Evolutionary conservation across 116 monocot genomes (phyloP), one percentile per base, ranked within the genome.

Genomic region (Iris pallida): DNA sequence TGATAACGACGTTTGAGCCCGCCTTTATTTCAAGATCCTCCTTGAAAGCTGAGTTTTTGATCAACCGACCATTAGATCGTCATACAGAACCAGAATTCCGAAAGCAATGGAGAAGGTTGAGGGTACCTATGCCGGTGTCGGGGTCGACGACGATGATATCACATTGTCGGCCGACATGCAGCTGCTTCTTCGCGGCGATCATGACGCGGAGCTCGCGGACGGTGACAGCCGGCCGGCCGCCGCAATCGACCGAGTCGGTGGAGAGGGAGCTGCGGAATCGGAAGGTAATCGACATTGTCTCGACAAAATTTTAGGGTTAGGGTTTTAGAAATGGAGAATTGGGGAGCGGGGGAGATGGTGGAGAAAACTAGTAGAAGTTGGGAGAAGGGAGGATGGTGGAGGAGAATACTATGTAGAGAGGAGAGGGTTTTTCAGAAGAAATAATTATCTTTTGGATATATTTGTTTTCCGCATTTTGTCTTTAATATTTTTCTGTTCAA

Each of bases 1-100:
- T 89, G 11, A 89, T 69, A 45, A 89, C 67, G 4, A 85, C 77
- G 45, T 67, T 74, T 19, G 89, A 82, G n/a, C 89, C 80, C 10
- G 48, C 74, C 16, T 71, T 82, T 55, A 89, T 77, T 17, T 73
- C 47, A 42, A 47, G 47, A 15, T 75, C 80, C 16, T 85, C 60
- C 15, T 74, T 79, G 19, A 80, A 89, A 5, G 42, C 85, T 85
- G 54, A 30, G 30, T 30, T 30, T 30, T 30, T 30, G 30, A 30
- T 1, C 30, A 30, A 30, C 30, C 30, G 3, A 30, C 30, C 30
- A 30, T 30, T 30, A 30, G 30, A 30, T 30, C 30, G 3, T 30
- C 30, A 30, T 30, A 30, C 0, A 30, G 30, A 30, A 30, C 30
- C 30, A 30, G 2, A 30, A 30, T 30, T 30, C 0, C 30, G 30